Percentiles rank a stretch among this genome's conserved stretches.
Evolutionary conservation across 1,139 yeast genomes (phyloP).

Genomic region (Saccharomyces hybrid): DNA sequence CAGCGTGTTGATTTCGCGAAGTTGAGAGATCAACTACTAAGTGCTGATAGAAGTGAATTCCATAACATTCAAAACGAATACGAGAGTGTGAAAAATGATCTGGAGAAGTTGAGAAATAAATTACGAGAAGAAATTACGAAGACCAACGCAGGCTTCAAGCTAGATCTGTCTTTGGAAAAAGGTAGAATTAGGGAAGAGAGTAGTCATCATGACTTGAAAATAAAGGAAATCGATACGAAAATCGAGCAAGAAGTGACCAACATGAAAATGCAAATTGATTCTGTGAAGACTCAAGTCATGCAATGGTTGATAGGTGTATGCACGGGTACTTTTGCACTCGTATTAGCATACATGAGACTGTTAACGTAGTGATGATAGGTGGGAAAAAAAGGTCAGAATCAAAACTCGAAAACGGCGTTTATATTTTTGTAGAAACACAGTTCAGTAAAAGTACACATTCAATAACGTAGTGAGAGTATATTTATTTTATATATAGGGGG

Average conservation of each 20-base stretch:
- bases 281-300: slow-evolving; percentile 90
- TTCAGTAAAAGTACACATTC: background rate
- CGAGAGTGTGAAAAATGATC: slow-evolving; percentile 73
- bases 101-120: slow-evolving; percentile 77
- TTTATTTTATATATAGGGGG: background rate
- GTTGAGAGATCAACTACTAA: slow-evolving; percentile 80
- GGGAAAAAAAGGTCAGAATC: background rate
- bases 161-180: slow-evolving; percentile 86
- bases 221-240: slow-evolving; percentile 89
- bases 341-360: slow-evolving; percentile 81
- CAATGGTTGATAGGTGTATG: slow-evolving; percentile 98
- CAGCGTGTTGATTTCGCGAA: slow-evolving; percentile 96
- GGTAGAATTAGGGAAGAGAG: slow-evolving; percentile 93
- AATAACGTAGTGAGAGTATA: background rate
- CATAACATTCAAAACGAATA: slow-evolving; percentile 78
- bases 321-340: slow-evolving; percentile 93
- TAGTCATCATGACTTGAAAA: slow-evolving; percentile 83
- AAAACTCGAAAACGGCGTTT: background rate
- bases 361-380: slow-evolving; percentile 43
- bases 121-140: slow-evolving; percentile 88
- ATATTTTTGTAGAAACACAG: background rate
- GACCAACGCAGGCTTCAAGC: slow-evolving; percentile 80
- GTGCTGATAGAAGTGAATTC: slow-evolving; percentile 81
- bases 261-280: slow-evolving; percentile 89
- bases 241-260: slow-evolving; percentile 93